Conservation (phyloP, 495 filamentous ascomycete species). For the Chaetomium fimeti region DNA sequence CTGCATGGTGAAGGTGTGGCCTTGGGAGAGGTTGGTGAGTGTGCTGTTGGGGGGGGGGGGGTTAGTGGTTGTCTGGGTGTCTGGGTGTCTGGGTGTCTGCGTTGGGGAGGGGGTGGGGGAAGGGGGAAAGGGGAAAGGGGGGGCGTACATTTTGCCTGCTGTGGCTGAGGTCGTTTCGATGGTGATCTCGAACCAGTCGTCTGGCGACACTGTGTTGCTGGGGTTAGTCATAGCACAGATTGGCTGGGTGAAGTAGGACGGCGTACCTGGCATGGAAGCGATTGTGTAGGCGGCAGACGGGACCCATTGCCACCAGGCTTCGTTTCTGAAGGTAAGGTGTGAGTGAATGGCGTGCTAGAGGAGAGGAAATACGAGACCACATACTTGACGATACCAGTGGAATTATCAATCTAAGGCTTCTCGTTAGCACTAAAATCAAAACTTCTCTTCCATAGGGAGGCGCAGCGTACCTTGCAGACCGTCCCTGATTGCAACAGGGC, state of each 20-base stretch:
- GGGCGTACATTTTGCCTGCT: constrained; percentile 26
- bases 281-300: constrained; percentile 28
- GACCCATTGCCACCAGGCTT: constrained; percentile 38
- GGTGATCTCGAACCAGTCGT: constrained; percentile 35
- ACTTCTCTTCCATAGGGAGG: background rate
- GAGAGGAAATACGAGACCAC: background rate
- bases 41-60: constrained; percentile 19
- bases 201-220: constrained; percentile 21
- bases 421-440: background rate
- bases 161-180: constrained; percentile 33
- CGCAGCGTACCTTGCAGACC: constrained; percentile 28
- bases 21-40: constrained; percentile 27
- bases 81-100: background rate
- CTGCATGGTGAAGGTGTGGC: constrained; percentile 20
- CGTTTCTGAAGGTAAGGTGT: constrained; percentile 17
- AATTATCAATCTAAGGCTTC: constrained; percentile 26
- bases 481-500: constrained; percentile 35
- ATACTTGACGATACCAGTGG: constrained; percentile 25
- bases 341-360: background rate
- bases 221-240: background rate
- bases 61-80: background rate
- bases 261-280: constrained; percentile 28
- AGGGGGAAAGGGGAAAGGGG: background rate
- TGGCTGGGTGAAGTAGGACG: background rate
- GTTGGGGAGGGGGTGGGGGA: too few relatives aligned